Base-by-base conservation (phyloP, 2,329 filamentous ascomycete species). In the Byssoonygena ceratinophila region DNA sequence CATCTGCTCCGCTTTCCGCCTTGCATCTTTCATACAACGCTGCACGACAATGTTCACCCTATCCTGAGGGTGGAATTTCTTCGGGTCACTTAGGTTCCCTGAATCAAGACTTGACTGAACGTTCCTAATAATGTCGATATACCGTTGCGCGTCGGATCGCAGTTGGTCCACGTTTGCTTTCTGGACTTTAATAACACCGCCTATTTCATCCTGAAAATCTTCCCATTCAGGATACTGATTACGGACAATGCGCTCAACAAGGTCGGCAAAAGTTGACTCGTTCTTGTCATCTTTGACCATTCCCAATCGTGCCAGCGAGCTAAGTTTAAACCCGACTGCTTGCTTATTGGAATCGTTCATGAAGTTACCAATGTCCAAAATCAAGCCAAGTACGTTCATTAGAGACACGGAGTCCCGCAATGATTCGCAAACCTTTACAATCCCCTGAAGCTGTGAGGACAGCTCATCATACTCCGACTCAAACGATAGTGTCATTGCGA, bases 281-380 rank as follows among this genome's bases (percentile, higher is more conserved):
- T 98, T 98, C 78, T 96, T 96, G 74, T 95, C 89, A 66, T 98
- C 92, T 73, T 98, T 98, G 64, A 97, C 87, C 90, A 98, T 97
- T 56, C 85, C 90, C 52, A 98, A 75, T 52, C 92, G 83, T 25
- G 87, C 87, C 46, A 98, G 82, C 4, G 92, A 96, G 64, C 89
- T 92, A 12, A 98, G 81, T 74, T 98, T 98, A 83, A 98, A 98
- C 57, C 92, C 92, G 54, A 85, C 87, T 3, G 92, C 92, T 71
- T 97, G 92, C 74, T 98, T 98, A 73, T 96, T 97, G 52, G 90
- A 85, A 66, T 97, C 92, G 75, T 98, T 98, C 92, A 98, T 98
- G 77, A 95, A 98, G 70, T 98, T 98, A 69, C 92, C 92, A 64
- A 98, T 95, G 68, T 96, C 91, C 62, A 98, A 75, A 69, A 98